phyloP scores from a whole-genome alignment of 345 rosid species.

The Sonneratia alba region DNA sequence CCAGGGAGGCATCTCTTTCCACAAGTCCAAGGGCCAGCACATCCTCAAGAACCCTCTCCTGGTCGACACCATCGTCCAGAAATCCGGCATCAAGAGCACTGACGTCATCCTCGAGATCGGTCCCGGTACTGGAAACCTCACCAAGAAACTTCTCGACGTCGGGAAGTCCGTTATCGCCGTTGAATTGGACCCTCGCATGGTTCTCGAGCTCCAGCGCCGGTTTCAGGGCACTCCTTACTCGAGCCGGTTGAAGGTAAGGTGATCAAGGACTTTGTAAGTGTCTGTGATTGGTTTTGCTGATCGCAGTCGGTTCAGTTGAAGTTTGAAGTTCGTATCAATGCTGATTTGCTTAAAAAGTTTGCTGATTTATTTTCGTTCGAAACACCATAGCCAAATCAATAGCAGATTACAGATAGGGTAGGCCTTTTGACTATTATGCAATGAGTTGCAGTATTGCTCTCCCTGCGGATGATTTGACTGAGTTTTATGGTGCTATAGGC shows the following conservation, averaged over 20 bases:
- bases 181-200: constrained; percentile 87
- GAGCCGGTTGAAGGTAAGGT: constrained; percentile 43
- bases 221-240: constrained; percentile 74
- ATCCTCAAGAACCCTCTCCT: constrained; percentile 79
- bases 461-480: neutral
- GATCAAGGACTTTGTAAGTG: neutral
- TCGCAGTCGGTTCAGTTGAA: too few species aligned
- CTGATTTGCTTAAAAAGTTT: too few species aligned
- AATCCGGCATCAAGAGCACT: constrained; percentile 70
- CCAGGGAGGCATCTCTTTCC: constrained; percentile 85
- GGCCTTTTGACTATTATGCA: too few species aligned
- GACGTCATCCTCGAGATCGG: constrained; percentile 86
- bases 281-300: too few species aligned
- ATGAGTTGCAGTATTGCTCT: neutral
- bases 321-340: too few species aligned
- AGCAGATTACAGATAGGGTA: too few species aligned
- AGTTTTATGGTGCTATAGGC: neutral
- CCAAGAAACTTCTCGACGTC: constrained; percentile 82
- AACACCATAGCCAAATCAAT: too few species aligned
- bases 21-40: constrained; percentile 87
- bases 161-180: constrained; percentile 78
- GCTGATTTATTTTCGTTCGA: too few species aligned
- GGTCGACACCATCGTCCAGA: constrained; percentile 75
- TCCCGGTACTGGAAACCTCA: constrained; percentile 90
- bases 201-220: constrained; percentile 83